phyloP scores from a whole-genome alignment of 345 rosid species.

The Moringa oleifera region DNA sequence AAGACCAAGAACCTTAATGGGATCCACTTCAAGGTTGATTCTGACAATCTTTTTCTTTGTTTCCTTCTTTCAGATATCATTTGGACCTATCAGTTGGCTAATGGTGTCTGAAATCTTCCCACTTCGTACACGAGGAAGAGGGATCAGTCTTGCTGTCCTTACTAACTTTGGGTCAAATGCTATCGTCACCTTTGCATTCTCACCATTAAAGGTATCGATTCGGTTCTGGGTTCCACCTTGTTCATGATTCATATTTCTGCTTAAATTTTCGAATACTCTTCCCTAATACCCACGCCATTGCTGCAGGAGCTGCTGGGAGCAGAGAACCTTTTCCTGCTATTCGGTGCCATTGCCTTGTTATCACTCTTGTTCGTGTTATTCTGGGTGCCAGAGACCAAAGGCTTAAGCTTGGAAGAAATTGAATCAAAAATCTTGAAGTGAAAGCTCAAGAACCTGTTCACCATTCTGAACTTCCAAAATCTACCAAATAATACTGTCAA shows the following conservation, averaged over 20 bases:
- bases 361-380: constrained; percentile 52
- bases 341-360: constrained; percentile 69
- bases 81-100: constrained; percentile 99
- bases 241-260: neutral
- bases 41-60: neutral
- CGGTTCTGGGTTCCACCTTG: neutral
- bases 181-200: constrained; percentile 89
- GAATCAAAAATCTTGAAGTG: constrained; percentile 80
- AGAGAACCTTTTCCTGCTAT: constrained; percentile 80
- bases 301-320: constrained; percentile 84
- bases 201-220: constrained; percentile 70
- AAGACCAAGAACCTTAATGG: neutral
- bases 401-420: constrained; percentile 92
- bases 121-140: constrained; percentile 79
- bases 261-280: neutral
- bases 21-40: neutral
- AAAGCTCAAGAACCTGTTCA: constrained; percentile 5
- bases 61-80: constrained; percentile 52
- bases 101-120: constrained; percentile 98
- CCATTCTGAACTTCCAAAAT: neutral
- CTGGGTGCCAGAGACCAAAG: constrained; percentile 90
- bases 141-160: constrained; percentile 90
- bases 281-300: constrained; percentile 6
- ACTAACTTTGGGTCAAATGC: constrained; percentile 96
- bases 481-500: no score